phyloP scores from a whole-genome alignment of 345 rosid genomes.

The Citropsis articulata region DNA sequence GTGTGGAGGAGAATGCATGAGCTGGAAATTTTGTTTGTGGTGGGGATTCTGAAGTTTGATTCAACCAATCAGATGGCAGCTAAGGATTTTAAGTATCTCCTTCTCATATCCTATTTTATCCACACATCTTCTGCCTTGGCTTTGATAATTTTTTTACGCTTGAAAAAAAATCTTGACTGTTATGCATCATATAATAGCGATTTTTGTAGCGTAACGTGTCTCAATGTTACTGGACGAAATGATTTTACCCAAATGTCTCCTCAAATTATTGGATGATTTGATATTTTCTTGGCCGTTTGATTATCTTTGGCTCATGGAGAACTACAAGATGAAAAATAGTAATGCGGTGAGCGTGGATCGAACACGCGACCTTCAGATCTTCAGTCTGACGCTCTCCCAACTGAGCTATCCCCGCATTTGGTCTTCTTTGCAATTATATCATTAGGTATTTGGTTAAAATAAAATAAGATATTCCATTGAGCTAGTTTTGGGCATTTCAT shows the following conservation, averaged over 20 bases:
- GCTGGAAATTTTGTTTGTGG: slow-evolving; percentile 22
- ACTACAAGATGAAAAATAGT: no score
- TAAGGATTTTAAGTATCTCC: slow-evolving; percentile 66
- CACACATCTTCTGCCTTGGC: slow-evolving; percentile 36
- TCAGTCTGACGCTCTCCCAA: slow-evolving; percentile 99
- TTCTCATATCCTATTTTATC: slow-evolving; percentile 60
- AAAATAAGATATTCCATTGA: no score
- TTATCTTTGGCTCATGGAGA: no score
- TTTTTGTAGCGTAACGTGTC: not conserved
- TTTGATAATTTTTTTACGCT: not conserved
- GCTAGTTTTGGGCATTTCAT: no score
- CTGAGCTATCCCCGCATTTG: slow-evolving; percentile 78
- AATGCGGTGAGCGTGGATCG: slow-evolving; percentile 94
- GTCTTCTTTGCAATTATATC: accelerated
- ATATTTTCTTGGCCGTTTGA: no score
- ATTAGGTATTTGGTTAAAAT: no score
- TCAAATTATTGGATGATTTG: not conserved
- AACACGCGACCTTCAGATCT: slow-evolving; percentile 99
- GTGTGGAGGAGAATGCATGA: slow-evolving; percentile 29
- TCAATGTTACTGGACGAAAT: not conserved
- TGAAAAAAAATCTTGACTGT: not conserved
- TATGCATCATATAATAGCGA: not conserved
- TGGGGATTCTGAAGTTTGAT: slow-evolving; percentile 34
- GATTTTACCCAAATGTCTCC: not conserved
- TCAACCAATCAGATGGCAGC: slow-evolving; percentile 56